These are phyloP conservation scores for Aaosphaeria arxii DNA, from an alignment of 2,329 filamentous ascomycete species.

Conservation along the genomic window DNA sequence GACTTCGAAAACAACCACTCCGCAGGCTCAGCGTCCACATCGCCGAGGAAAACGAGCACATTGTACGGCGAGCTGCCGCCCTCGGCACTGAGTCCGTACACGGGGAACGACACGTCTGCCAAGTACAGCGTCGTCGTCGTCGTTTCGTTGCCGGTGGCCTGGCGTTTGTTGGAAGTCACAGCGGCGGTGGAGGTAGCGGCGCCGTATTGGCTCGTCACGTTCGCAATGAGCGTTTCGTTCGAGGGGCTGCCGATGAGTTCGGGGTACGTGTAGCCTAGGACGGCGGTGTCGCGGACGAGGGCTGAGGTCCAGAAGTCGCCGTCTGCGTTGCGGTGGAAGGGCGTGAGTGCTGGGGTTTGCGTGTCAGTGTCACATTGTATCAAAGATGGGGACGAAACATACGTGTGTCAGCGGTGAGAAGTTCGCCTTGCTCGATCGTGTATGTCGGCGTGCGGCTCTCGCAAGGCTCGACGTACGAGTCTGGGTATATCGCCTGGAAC, in stretches of 20 bases:
- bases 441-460: slow-evolving; percentile 1
- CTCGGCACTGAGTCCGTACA: not conserved
- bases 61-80: slow-evolving; percentile 1
- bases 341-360: slow-evolving; percentile 1
- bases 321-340: slow-evolving; percentile 6
- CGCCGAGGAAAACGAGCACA: slow-evolving; percentile 1
- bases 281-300: not conserved
- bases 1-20: not conserved
- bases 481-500: slow-evolving; percentile 69
- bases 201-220: slow-evolving; percentile 1
- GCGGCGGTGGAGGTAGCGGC: not conserved
- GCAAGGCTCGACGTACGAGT: slow-evolving; percentile 58
- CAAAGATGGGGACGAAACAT: not conserved
- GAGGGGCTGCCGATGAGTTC: slow-evolving; percentile 2
- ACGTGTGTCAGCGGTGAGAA: not conserved
- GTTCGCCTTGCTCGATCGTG: slow-evolving; percentile 30
- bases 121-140: not conserved
- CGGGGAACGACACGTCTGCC: not conserved
- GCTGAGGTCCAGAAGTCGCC: slow-evolving; percentile 9
- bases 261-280: slow-evolving; percentile 9
- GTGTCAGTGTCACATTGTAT: not conserved
- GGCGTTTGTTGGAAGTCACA: not conserved
- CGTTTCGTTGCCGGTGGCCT: not conserved
- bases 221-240: slow-evolving; percentile 2
- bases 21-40: not conserved